Conservation (phyloP, 345 rosid genomes). For the Salix koriyanagi region DNA sequence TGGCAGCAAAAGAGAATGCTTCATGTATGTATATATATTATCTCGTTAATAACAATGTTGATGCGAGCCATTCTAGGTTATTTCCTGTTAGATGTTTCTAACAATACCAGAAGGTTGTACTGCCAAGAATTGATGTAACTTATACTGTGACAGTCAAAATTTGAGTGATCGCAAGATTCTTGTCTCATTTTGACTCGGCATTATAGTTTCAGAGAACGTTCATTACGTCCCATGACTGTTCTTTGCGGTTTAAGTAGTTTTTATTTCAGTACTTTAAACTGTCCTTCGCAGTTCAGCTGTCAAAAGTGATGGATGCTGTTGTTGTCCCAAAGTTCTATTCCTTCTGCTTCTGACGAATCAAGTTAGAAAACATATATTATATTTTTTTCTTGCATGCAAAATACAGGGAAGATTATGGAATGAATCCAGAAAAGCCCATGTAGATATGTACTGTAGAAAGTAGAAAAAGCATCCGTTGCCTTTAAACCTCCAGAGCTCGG, state of each 20-base stretch:
- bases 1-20: slow-evolving; percentile 11
- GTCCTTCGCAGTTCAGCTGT: background rate
- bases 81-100: background rate
- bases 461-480: no score
- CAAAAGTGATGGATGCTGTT: background rate
- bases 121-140: background rate
- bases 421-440: no score
- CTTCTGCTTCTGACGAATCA: background rate
- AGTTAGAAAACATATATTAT: no score
- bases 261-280: background rate
- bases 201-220: background rate
- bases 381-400: no score
- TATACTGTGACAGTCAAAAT: background rate
- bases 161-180: background rate
- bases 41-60: slow-evolving; percentile 13
- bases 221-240: background rate
- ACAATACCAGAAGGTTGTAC: background rate
- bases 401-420: no score
- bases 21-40: slow-evolving; percentile 38
- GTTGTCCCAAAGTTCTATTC: background rate
- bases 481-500: no score
- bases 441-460: no score
- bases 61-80: background rate
- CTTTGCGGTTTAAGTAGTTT: background rate
- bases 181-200: background rate